Evolutionary conservation across 148 eudicot species (phyloP).

Genomic region (Fallopia convolvulus): DNA sequence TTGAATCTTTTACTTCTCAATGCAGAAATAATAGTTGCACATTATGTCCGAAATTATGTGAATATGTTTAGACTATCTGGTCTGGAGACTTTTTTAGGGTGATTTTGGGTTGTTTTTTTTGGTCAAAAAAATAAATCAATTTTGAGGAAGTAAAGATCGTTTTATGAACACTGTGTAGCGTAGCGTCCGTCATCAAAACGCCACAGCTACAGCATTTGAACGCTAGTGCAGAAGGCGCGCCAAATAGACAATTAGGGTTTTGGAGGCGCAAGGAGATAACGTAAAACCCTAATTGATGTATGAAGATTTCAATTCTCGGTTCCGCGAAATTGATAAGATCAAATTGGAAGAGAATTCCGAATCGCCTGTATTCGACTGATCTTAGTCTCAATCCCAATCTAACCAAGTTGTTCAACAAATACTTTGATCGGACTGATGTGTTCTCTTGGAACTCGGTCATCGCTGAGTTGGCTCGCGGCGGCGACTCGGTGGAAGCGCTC

Average conservation of each 20-base stretch:
- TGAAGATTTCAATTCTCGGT: constrained; percentile 28
- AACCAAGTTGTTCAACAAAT: constrained; percentile 40
- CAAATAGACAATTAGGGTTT: background rate
- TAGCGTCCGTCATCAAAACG: no score
- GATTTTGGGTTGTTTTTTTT: no score
- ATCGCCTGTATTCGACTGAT: constrained; percentile 15
- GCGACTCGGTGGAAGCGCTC: constrained; percentile 59
- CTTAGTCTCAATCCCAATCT: constrained; percentile 20
- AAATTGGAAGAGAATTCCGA: constrained; percentile 1
- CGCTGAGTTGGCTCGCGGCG: constrained; percentile 58
- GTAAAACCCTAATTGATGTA: constrained; percentile 16
- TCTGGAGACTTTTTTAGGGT: no score
- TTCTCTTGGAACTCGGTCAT: constrained; percentile 68
- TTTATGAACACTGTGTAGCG: no score
- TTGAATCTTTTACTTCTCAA: no score
- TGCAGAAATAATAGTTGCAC: no score
- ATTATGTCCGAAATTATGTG: no score
- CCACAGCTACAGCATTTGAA: background rate
- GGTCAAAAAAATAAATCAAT: no score
- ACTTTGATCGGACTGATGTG: constrained; percentile 41
- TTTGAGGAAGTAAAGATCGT: no score
- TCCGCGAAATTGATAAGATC: background rate
- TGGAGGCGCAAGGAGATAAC: background rate
- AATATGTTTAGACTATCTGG: no score
- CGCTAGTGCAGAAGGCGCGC: background rate